Base-by-base conservation (phyloP, 257 asterid species). In the Misopates orontium region DNA sequence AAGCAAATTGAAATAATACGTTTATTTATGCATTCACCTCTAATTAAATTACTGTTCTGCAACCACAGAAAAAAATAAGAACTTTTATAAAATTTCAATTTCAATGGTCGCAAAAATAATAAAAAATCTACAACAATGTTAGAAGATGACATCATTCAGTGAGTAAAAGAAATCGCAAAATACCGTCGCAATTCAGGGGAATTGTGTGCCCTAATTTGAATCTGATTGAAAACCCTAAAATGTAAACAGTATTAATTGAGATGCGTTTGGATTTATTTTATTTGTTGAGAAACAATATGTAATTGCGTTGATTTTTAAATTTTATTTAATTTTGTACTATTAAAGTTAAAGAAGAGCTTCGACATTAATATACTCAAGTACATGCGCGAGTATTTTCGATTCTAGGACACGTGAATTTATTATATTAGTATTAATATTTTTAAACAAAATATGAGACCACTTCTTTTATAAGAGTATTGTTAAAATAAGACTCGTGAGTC, bases 171-270 rank as follows among this genome's bases (percentile, higher is more conserved):
- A 52, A 48, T 49, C 44, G 19, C 22, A 14, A n/a, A 24, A 39
- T 57, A 75, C 83, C 79, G 61, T 50, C 5, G 63, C 50, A 22
- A 32, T 10, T 53, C 42, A 42, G 20, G 25, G n/a, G 48, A 40
- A 21, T 31, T 50, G 39, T 13, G 39, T 6, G 66, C 61, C 50
- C 32, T 28, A 7, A 21, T 58, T n/a, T 18, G 64, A 39, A 23
- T 28, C 23, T 57, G 51, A 28, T 50, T 56, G 64, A 53, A 70
- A 77, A 31, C 76, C 82, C 76, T 67, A 59, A 41, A 49, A 40
- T 36, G 42, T 4, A 36, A 4, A 8, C 11, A 36, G 10, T 3
- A 9, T 36, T 36, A 4, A 36, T 3, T 36, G 6, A 36, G 42
- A 9, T 36, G 42, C 11, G 42, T 36, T 36, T 36, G 11, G 42